phyloP scores from a whole-genome alignment of 495 filamentous ascomycete genomes.

The Durotheca rogersii region DNA sequence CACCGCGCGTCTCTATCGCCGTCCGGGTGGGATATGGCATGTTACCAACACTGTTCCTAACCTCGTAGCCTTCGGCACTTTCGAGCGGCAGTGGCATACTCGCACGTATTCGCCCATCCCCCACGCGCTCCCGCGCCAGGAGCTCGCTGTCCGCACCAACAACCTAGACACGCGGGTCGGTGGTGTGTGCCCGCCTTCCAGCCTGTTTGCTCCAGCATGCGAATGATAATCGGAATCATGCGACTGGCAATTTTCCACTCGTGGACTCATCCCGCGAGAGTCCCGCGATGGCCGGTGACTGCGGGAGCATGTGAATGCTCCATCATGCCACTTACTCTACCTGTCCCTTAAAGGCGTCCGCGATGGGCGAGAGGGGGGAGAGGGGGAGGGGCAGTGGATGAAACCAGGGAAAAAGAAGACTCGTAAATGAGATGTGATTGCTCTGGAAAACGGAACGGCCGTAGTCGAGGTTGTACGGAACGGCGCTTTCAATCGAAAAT shows the following conservation, averaged over 20 bases:
- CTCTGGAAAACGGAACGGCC: slow-evolving; percentile 16
- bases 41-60: too few species aligned
- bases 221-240: background rate
- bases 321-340: background rate
- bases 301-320: background rate
- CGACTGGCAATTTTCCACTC: background rate
- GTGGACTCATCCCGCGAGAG: background rate
- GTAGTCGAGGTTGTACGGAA: slow-evolving; percentile 11
- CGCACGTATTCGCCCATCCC: too few species aligned
- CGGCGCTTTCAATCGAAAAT: background rate
- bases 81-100: too few species aligned
- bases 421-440: background rate
- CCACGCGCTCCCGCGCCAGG: too few species aligned
- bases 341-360: slow-evolving; percentile 10
- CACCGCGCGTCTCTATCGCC: too few species aligned
- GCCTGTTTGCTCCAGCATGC: too few species aligned
- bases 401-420: too few species aligned
- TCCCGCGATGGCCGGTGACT: background rate
- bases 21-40: too few species aligned
- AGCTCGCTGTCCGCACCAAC: too few species aligned
- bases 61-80: too few species aligned
- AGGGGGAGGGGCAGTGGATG: background rate
- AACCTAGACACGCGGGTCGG: too few species aligned
- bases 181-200: too few species aligned
- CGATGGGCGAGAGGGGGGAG: slow-evolving; percentile 8